phyloP scores from a whole-genome alignment of 306 rosid genomes.

The Rosa lucieae region DNA sequence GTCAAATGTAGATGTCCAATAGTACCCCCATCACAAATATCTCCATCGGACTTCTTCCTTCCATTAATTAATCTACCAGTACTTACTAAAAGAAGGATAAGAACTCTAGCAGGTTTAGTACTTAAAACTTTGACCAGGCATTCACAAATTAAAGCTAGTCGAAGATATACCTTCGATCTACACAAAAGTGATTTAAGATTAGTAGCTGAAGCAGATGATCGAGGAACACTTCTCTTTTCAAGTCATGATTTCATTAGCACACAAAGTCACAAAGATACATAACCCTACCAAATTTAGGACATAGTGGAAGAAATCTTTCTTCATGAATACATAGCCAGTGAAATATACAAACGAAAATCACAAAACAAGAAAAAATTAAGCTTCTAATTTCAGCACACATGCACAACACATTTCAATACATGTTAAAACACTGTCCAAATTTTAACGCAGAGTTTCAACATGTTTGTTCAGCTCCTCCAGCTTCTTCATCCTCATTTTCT shows the following conservation, averaged over 20 bases:
- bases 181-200: too few species aligned
- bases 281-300: not conserved
- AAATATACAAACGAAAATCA: constrained; percentile 30
- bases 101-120: too few species aligned
- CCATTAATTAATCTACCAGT: too few species aligned
- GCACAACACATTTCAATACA: constrained; percentile 27
- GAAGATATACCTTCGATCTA: too few species aligned
- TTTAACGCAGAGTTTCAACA: constrained; percentile 55
- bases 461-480: constrained; percentile 90
- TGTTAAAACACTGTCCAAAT: constrained; percentile 6
- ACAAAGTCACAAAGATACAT: not conserved
- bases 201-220: too few species aligned
- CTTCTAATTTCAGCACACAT: constrained; percentile 46
- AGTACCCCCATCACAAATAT: too few species aligned
- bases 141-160: too few species aligned
- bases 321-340: constrained; percentile 17
- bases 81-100: too few species aligned
- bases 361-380: not conserved
- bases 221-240: not conserved
- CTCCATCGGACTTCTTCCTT: too few species aligned
- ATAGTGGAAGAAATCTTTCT: not conserved
- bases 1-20: too few species aligned
- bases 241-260: constrained; percentile 1
- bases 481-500: constrained; percentile 79
- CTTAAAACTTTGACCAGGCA: too few species aligned